Conservation (phyloP, 129 eudicot species). For the Pseudognaphalium luteoalbum region DNA sequence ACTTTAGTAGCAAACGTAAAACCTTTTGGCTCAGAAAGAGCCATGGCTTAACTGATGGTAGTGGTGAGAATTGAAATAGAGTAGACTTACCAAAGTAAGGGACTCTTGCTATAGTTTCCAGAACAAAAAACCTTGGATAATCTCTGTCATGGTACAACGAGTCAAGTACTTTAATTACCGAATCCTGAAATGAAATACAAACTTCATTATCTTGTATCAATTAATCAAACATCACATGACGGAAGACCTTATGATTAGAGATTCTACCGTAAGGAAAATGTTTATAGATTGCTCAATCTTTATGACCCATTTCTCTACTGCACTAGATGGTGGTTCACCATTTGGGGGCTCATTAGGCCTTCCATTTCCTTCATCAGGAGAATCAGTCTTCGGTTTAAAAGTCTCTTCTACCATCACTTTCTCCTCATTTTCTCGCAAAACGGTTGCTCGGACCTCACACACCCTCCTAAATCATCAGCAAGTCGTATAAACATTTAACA, state of each 20-base stretch:
- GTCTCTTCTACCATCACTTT: conserved; percentile 73
- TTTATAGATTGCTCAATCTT: conserved; percentile 82
- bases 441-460: conserved; percentile 52
- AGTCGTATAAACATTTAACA: not conserved
- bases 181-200: conserved; percentile 54
- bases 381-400: conserved; percentile 52
- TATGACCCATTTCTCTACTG: conserved; percentile 53
- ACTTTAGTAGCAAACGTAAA: not conserved
- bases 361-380: conserved; percentile 39
- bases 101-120: conserved; percentile 97
- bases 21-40: not conserved
- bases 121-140: conserved; percentile 88
- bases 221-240: not conserved
- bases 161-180: conserved; percentile 93
- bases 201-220: not conserved
- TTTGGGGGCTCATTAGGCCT: conserved; percentile 43
- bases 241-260: not conserved
- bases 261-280: conserved; percentile 60
- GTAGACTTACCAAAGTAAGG: conserved; percentile 86
- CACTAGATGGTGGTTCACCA: conserved; percentile 39
- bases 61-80: not conserved
- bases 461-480: conserved; percentile 28
- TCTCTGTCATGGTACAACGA: conserved; percentile 80
- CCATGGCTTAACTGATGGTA: not conserved
- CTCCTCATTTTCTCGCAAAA: conserved; percentile 61